A percentile compares a stretch with the other conserved stretches of the same genome.
Conservation (phyloP, 495 filamentous ascomycete species). For the Trichoderma asperelloides region DNA sequence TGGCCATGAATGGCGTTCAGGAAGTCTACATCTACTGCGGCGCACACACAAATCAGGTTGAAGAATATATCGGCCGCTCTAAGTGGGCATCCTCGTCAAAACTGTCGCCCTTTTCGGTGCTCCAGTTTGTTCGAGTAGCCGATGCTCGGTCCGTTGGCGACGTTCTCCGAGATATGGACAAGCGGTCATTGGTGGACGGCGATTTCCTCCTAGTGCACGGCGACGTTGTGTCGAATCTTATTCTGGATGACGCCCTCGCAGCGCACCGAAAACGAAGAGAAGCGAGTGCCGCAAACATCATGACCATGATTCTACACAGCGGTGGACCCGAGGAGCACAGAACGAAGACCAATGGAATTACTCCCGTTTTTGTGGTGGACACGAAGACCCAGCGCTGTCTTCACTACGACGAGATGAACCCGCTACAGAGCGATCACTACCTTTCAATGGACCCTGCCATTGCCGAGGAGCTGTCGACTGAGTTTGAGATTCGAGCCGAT, state of each 20-base stretch:
- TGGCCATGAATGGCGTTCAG: slow-evolving; percentile 85
- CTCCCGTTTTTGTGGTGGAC: slow-evolving; percentile 80
- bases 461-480: slow-evolving; percentile 52
- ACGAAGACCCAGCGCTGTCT: slow-evolving; percentile 71
- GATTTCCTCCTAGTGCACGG: slow-evolving; percentile 92
- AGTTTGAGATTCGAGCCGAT: slow-evolving; percentile 76
- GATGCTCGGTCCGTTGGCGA: slow-evolving; percentile 80
- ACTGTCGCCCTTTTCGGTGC: slow-evolving; percentile 73
- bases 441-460: slow-evolving; percentile 56
- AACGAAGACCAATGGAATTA: slow-evolving; percentile 62
- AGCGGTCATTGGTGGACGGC: slow-evolving; percentile 71
- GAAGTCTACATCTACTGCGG: slow-evolving; percentile 90
- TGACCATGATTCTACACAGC: slow-evolving; percentile 89
- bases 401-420: slow-evolving; percentile 77
- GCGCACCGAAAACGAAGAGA: slow-evolving; percentile 73
- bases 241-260: slow-evolving; percentile 68
- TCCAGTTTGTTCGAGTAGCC: slow-evolving; percentile 80
- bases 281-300: slow-evolving; percentile 88
- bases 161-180: slow-evolving; percentile 89
- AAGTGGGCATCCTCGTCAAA: slow-evolving; percentile 34
- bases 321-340: slow-evolving; percentile 60
- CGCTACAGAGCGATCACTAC: slow-evolving; percentile 40
- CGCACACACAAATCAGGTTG: slow-evolving; percentile 80
- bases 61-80: slow-evolving; percentile 62
- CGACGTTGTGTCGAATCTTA: slow-evolving; percentile 86